These are phyloP conservation scores for Pezicula radicicola DNA, from an alignment of 2,329 filamentous ascomycete species.

Conservation along the genomic window DNA sequence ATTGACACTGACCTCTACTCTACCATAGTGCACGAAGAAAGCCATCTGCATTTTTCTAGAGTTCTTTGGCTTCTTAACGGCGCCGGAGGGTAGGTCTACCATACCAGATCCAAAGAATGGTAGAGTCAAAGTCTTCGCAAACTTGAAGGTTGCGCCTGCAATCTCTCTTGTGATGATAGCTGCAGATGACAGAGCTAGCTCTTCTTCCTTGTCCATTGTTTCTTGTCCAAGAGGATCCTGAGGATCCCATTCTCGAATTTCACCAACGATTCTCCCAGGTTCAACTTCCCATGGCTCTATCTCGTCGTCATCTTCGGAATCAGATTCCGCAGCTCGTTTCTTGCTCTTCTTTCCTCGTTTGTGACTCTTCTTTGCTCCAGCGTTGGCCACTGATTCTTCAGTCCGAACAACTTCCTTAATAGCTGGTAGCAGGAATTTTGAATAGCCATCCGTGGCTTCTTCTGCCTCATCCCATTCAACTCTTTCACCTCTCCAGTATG, in stretches of 20 bases:
- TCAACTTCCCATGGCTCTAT: slow-evolving; percentile 70
- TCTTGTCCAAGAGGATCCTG: slow-evolving; percentile 54
- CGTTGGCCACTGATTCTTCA: slow-evolving; percentile 51
- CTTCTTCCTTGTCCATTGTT: slow-evolving; percentile 52
- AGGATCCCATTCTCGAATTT: slow-evolving; percentile 63
- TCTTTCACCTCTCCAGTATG: slow-evolving; percentile 84
- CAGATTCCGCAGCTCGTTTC: slow-evolving; percentile 27
- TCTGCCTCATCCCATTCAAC: slow-evolving; percentile 67
- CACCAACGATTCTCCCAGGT: slow-evolving; percentile 61
- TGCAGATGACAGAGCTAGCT: slow-evolving; percentile 46
- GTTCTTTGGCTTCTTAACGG: slow-evolving; percentile 88
- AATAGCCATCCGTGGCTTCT: slow-evolving; percentile 42
- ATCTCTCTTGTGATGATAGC: slow-evolving; percentile 55
- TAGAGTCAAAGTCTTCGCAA: slow-evolving; percentile 81
- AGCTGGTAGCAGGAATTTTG: slow-evolving; percentile 62
- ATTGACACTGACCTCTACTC: slow-evolving; percentile 76
- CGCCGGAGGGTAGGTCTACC: slow-evolving; percentile 80
- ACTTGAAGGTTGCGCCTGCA: slow-evolving; percentile 71
- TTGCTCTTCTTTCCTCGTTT: slow-evolving; percentile 17
- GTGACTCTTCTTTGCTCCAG: slow-evolving; percentile 18
- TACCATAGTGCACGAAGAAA: slow-evolving; percentile 85
- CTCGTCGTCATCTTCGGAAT: slow-evolving; percentile 49
- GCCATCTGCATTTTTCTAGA: slow-evolving; percentile 95
- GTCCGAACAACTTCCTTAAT: slow-evolving; percentile 77
- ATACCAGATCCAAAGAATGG: slow-evolving; percentile 88